A percentile compares a stretch with the other conserved stretches of the same genome.
Evolutionary conservation across 208 protist genomes (phyloP).

Genomic region (Porcisia deanei): DNA sequence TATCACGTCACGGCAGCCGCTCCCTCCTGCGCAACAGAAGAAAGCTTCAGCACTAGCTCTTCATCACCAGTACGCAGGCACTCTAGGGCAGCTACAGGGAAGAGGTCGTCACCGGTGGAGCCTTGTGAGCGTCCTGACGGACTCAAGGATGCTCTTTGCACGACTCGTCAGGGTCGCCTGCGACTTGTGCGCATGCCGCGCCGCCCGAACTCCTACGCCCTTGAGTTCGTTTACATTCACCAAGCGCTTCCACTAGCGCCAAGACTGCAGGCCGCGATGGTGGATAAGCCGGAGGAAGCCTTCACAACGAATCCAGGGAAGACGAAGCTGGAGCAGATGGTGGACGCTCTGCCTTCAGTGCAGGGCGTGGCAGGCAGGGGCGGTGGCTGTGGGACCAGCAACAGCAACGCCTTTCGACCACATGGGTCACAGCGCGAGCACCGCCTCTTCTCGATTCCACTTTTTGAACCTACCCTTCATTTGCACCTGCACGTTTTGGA

Average conservation of each 20-base stretch:
- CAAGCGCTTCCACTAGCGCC: slow-evolving; percentile 45
- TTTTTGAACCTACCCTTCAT: slow-evolving; percentile 60
- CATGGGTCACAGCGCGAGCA: slow-evolving; percentile 39
- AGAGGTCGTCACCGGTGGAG: not conserved
- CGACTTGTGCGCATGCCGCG: slow-evolving; percentile 46
- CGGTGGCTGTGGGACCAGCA: slow-evolving; percentile 19
- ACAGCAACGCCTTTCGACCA: slow-evolving; percentile 1
- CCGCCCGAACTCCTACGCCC: slow-evolving; percentile 39
- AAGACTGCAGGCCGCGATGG: slow-evolving; percentile 32
- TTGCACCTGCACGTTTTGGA: slow-evolving; percentile 70
- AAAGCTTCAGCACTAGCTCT: not conserved
- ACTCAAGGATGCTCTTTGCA: slow-evolving; percentile 18
- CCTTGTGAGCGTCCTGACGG: slow-evolving; percentile 5
- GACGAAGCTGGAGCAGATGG: slow-evolving; percentile 44
- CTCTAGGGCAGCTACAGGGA: not conserved
- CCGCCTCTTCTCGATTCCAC: slow-evolving; percentile 74
- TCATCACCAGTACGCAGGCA: not conserved
- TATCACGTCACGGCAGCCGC: slow-evolving; percentile 5
- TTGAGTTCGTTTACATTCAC: slow-evolving; percentile 77
- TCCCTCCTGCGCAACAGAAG: not conserved
- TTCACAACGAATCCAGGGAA: slow-evolving; percentile 12
- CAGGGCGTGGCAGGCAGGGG: slow-evolving; percentile 26
- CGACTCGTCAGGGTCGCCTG: slow-evolving; percentile 36
- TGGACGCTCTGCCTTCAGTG: slow-evolving; percentile 50
- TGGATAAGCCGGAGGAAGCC: slow-evolving; percentile 20